Evolutionary conservation across 225 moss, liverwort and hornwort species (phyloP).

Genomic region (Pleurozium schreberi): DNA sequence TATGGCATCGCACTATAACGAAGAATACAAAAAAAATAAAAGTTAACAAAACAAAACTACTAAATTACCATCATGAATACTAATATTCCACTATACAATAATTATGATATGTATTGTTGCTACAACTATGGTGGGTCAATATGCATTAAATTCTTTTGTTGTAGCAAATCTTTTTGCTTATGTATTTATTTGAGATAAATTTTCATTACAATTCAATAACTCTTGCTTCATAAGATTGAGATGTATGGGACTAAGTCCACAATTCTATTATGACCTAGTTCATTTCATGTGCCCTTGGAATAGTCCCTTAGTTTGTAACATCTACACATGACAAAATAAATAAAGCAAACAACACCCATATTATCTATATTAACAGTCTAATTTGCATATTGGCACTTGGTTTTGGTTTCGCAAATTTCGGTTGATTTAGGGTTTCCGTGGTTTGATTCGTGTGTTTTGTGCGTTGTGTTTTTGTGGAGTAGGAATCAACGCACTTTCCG

Average conservation of each 20-base stretch:
- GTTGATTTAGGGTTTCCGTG: neutral
- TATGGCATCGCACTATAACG: too few species aligned
- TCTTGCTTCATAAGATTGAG: neutral
- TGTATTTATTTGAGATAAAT: neutral
- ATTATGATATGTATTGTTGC: neutral
- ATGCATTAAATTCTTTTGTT: neutral
- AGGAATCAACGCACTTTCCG: conserved; percentile 99
- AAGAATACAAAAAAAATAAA: neutral
- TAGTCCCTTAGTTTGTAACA: too few species aligned
- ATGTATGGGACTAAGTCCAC: too few species aligned
- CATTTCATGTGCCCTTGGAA: too few species aligned
- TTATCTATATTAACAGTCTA: too few species aligned
- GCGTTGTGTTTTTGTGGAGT: neutral
- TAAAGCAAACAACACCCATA: too few species aligned
- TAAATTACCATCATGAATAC: neutral
- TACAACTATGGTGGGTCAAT: neutral
- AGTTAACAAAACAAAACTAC: neutral
- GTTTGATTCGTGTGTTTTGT: neutral
- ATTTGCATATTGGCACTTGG: neutral
- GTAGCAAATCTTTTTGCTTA: neutral
- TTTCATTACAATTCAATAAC: neutral
- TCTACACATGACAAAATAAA: too few species aligned
- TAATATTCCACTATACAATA: neutral
- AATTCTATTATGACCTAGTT: too few species aligned
- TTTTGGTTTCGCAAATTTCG: neutral